Percentiles rank a stretch among this genome's conserved stretches.
Evolutionary conservation across 2,329 filamentous ascomycete genomes (phyloP).

Genomic region (Knoxdaviesia capensis): DNA sequence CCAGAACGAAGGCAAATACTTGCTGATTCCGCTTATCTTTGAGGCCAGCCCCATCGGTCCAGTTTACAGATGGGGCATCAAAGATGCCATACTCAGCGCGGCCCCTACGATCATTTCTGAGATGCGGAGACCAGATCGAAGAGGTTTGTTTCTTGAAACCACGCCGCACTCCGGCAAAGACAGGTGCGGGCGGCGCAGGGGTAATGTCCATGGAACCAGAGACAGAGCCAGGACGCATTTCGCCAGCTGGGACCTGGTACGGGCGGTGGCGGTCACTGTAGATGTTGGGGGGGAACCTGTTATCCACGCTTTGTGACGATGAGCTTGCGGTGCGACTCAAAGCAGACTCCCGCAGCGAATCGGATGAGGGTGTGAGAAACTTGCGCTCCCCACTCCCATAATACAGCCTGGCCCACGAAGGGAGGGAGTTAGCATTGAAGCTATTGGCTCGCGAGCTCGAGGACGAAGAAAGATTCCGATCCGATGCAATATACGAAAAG

Average conservation of each 20-base stretch:
- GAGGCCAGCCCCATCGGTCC: slow-evolving; percentile 36
- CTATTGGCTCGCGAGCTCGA: slow-evolving; percentile 26
- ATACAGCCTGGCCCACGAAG: slow-evolving; percentile 42
- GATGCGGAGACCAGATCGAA: slow-evolving; percentile 54
- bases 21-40: slow-evolving; percentile 54
- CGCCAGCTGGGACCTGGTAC: not conserved
- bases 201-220: slow-evolving; percentile 24
- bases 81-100: slow-evolving; percentile 38
- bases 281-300: slow-evolving; percentile 5
- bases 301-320: no score
- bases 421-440: slow-evolving; percentile 22
- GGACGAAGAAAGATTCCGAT: slow-evolving; percentile 31
- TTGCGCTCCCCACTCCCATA: slow-evolving; percentile 46
- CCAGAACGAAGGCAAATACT: slow-evolving; percentile 52
- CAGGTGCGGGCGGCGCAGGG: slow-evolving; percentile 12
- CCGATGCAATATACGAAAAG: slow-evolving; percentile 27
- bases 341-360: slow-evolving; percentile 5
- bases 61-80: slow-evolving; percentile 53
- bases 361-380: slow-evolving; percentile 26
- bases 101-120: slow-evolving; percentile 41
- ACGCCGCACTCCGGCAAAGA: slow-evolving; percentile 9
- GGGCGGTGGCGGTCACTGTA: slow-evolving; percentile 12
- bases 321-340: no score
- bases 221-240: slow-evolving; percentile 5
- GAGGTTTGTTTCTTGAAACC: slow-evolving; percentile 28